Conservation (phyloP, 176 grass and related monocot genomes). For the Carex littledalei region DNA sequence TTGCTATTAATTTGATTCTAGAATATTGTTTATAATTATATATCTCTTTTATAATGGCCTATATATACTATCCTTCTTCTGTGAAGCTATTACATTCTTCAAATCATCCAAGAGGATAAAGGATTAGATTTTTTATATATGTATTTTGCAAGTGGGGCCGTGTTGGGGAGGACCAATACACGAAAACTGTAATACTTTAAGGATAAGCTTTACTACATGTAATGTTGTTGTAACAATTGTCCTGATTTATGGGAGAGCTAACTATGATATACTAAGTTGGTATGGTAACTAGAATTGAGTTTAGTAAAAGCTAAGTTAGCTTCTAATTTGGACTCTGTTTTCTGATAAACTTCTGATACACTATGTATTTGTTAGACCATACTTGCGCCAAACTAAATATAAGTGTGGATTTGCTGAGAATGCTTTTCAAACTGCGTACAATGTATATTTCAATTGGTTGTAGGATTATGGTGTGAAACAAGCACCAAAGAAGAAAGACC, state of each 20-base stretch:
- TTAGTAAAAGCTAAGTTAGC: no score
- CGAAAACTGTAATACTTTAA: not conserved
- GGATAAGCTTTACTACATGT: no score
- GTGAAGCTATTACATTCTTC: constrained; percentile 90
- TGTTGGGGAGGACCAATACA: constrained; percentile 33
- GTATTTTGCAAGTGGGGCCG: constrained; percentile 95
- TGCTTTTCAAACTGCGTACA: not conserved
- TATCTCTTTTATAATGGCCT: not conserved
- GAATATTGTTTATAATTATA: not conserved
- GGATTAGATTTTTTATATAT: constrained; percentile 67
- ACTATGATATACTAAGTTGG: no score
- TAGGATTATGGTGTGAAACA: constrained; percentile 85
- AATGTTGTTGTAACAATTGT: no score
- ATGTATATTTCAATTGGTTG: not conserved
- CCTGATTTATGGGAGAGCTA: no score
- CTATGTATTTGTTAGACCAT: no score
- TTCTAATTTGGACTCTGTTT: not conserved
- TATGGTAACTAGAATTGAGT: not conserved
- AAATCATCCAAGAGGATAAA: constrained; percentile 87
- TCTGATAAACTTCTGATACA: not conserved
- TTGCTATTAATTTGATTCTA: constrained; percentile 14
- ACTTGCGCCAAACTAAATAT: not conserved
- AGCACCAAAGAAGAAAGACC: constrained; percentile 48
- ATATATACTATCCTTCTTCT: not conserved
- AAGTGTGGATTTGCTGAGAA: not conserved